Evolutionary conservation across 2,329 filamentous ascomycete species (phyloP).

Genomic region (Didymella pomorum): DNA sequence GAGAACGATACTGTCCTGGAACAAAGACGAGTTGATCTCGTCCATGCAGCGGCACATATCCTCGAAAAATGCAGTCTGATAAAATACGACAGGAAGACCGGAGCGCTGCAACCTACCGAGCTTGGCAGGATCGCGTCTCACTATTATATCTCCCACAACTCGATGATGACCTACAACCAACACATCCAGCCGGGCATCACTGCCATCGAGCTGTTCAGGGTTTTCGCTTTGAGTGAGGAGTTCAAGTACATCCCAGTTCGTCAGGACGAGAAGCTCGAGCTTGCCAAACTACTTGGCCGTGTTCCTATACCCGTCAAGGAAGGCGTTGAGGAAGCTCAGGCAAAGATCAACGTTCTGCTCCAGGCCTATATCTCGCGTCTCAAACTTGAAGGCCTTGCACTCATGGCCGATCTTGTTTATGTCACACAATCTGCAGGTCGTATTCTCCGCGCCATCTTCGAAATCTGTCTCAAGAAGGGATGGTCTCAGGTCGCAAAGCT

Average conservation of each 20-base stretch:
- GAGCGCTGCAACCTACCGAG: slow-evolving; percentile 88
- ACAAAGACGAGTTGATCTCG: slow-evolving; percentile 95
- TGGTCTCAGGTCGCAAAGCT: slow-evolving; percentile 94
- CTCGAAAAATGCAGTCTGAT: slow-evolving; percentile 87
- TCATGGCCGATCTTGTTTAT: slow-evolving; percentile 99
- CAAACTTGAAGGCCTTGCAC: slow-evolving; percentile 88
- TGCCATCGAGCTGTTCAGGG: slow-evolving; percentile 93
- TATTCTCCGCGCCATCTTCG: slow-evolving; percentile 93
- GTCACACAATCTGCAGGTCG: slow-evolving; percentile 97
- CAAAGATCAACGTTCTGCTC: slow-evolving; percentile 96
- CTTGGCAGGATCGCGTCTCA: slow-evolving; percentile 95
- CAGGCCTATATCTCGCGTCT: slow-evolving; percentile 97
- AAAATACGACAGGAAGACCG: slow-evolving; percentile 95
- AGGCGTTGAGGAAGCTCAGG: slow-evolving; percentile 93
- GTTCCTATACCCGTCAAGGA: slow-evolving; percentile 98
- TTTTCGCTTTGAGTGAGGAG: slow-evolving; percentile 94
- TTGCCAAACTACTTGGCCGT: slow-evolving; percentile 86
- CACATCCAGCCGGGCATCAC: slow-evolving; percentile 93
- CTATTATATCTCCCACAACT: slow-evolving; percentile 96
- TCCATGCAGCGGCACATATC: slow-evolving; percentile 89
- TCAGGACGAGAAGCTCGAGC: slow-evolving; percentile 95
- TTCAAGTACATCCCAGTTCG: slow-evolving; percentile 99
- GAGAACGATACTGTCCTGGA: slow-evolving; percentile 90
- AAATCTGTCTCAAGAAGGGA: slow-evolving; percentile 96
- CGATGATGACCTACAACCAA: slow-evolving; percentile 96